Evolutionary conservation across 2,329 filamentous ascomycete genomes (phyloP).

Genomic region (Diaporthe sp.): DNA sequence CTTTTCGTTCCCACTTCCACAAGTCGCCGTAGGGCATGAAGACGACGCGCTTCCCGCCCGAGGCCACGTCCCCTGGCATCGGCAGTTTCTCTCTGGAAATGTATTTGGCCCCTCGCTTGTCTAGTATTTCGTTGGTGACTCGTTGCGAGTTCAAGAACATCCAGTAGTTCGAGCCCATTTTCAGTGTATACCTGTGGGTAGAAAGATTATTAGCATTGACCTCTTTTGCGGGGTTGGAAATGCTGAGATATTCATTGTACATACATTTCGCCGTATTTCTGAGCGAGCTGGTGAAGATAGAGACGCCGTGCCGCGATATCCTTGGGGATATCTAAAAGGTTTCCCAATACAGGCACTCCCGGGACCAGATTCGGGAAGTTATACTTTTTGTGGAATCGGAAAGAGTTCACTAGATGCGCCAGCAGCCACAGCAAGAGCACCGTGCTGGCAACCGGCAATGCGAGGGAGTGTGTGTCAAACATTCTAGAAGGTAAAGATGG

Average conservation of each 20-base stretch:
- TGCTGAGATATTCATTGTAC: accelerated
- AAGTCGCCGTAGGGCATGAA: neutral
- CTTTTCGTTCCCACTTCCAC: neutral
- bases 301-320: neutral
- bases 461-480: neutral
- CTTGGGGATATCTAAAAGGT: neutral
- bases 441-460: neutral
- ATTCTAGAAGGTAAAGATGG: neutral
- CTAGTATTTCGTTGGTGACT: neutral
- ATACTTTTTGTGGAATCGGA: neutral
- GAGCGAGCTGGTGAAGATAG: neutral
- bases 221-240: neutral
- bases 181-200: neutral
- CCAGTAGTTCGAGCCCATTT: neutral
- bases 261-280: neutral
- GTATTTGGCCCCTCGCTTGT: neutral
- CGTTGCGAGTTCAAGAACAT: neutral
- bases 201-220: neutral
- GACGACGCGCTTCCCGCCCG: neutral
- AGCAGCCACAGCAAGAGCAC: neutral
- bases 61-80: neutral
- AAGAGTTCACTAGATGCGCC: neutral
- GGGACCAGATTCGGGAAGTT: neutral
- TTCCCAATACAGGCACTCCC: neutral
- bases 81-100: neutral